These are phyloP conservation scores for Erythrophleum fordii DNA, from an alignment of 306 rosid genomes.

Conservation along the genomic window DNA sequence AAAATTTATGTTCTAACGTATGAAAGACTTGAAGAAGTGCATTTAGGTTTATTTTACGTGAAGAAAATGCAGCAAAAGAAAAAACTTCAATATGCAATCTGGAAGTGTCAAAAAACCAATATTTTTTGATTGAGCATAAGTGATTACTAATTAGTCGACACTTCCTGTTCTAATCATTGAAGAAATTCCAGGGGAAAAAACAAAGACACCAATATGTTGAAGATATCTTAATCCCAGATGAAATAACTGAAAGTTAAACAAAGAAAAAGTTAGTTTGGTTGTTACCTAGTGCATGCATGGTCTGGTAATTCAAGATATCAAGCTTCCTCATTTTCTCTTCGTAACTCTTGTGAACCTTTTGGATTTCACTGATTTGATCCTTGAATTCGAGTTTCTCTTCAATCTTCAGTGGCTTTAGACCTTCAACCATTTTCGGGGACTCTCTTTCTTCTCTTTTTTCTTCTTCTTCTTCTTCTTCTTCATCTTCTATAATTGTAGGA, in stretches of 20 bases:
- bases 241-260: neutral
- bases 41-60: neutral
- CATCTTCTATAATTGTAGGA: slow-evolving; percentile 74
- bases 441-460: slow-evolving; percentile 39
- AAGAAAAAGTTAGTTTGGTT: neutral
- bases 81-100: neutral
- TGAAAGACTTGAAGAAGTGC: neutral
- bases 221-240: neutral
- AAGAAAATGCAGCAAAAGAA: neutral
- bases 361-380: slow-evolving; percentile 62
- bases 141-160: neutral
- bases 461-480: slow-evolving; percentile 57
- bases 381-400: slow-evolving; percentile 59
- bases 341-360: slow-evolving; percentile 60
- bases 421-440: slow-evolving; percentile 47
- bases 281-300: slow-evolving; percentile 79
- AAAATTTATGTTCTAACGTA: neutral
- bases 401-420: slow-evolving; percentile 56
- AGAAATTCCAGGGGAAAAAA: neutral
- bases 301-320: slow-evolving; percentile 73
- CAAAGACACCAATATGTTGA: neutral
- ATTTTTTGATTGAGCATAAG: neutral
- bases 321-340: slow-evolving; percentile 67
- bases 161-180: neutral
- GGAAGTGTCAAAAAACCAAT: neutral